Base-by-base conservation (phyloP, 2,329 filamentous ascomycete species). In the Fusarium neocosmosporiellum region DNA sequence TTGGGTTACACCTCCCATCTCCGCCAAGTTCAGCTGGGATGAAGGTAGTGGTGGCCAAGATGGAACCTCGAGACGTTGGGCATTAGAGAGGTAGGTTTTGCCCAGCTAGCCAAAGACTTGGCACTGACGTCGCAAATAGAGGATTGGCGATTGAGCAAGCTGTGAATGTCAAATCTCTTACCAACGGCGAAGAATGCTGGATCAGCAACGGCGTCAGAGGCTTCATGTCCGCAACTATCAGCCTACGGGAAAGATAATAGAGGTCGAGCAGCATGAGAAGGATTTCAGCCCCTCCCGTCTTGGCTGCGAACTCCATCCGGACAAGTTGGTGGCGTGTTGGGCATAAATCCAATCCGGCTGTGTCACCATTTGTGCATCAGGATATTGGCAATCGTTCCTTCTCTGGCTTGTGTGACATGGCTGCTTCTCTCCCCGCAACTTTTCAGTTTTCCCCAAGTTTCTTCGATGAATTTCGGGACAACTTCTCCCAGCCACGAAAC, bases 131-230 rank as follows among this genome's bases (percentile, higher is more conserved):
- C 48, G 18, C 36, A 11, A 24, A 31, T 43, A 89, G 87, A 66
- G 84, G 83, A 0, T 83, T 96, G 50, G 95, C 89, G 61, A 85
- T 87, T 33, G 93, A 97, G 78, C 88, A 90, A 70, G 81, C 84
- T 4, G 85, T 98, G 18, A 81, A 80, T n/a, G 85, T 84, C 3
- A 83, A 86, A 14, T 90, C 90, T 8, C 80, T 98, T 14, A 79
- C 86, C 5, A 86, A 94, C 71, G 93, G 92, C 1, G 95, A 98
- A 80, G 87, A 91, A 61, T 93, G 95, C 70, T 97, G 94, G 93
- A 83, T 98, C 61, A 98, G 95, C 81, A 98, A 96, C 81, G 95
- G 93, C 0, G 92, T 96, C 2, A 88, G 93, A 72, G 96, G 96
- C 0, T 98, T 97, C 74, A 85, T 91, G 14, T 84, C 80, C 65